Evolutionary conservation across 129 eudicot species (phyloP).

Genomic region (Calendula officinalis): DNA sequence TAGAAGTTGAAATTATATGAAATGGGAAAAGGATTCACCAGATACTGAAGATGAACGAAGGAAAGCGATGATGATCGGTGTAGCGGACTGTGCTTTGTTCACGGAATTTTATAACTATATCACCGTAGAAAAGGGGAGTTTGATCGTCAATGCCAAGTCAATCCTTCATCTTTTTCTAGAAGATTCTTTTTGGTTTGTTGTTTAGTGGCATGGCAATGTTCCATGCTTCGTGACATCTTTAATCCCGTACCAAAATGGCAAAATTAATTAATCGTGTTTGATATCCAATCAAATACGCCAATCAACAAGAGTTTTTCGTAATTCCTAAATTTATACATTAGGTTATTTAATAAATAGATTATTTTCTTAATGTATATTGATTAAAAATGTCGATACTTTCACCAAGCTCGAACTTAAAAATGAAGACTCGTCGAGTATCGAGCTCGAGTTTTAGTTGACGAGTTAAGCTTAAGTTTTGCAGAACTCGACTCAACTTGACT

Average conservation of each 20-base stretch:
- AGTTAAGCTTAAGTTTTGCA: no score
- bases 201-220: not conserved
- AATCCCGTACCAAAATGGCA: not conserved
- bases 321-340: no score
- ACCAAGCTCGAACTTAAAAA: no score
- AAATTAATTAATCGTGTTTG: not conserved
- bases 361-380: no score
- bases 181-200: constrained; percentile 21
- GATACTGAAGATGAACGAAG: constrained; percentile 1
- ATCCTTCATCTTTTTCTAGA: constrained; percentile 1
- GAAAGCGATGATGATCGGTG: constrained; percentile 2
- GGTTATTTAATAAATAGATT: no score
- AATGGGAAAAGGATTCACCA: constrained; percentile 19
- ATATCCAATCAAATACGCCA: not conserved
- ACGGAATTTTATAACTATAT: not conserved
- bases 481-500: no score
- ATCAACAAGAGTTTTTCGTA: no score
- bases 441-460: no score
- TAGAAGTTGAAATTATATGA: not conserved
- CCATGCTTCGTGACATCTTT: not conserved
- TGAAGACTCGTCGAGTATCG: no score
- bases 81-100: not conserved
- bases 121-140: not conserved
- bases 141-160: constrained; percentile 38
- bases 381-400: no score